phyloP scores from a whole-genome alignment of 805 yeast genomes.

The Metschnikowia hibisci region DNA sequence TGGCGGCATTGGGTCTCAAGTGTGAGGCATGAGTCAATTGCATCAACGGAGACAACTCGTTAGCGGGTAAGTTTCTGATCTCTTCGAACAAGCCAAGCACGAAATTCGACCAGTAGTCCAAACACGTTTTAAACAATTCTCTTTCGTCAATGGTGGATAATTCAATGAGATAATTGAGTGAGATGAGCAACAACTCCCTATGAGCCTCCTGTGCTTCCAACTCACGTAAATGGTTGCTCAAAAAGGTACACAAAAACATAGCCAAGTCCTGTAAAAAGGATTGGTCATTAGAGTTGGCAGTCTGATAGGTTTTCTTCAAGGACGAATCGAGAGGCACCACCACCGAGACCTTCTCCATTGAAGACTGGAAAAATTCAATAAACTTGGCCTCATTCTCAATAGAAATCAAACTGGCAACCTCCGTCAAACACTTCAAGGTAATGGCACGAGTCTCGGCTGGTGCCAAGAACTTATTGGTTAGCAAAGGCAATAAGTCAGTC shows the following conservation, averaged over 20 bases:
- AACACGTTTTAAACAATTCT: constrained; percentile 90
- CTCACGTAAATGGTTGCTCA: constrained; percentile 65
- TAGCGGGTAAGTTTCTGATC: constrained; percentile 72
- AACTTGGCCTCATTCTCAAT: constrained; percentile 54
- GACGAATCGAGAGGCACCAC: constrained; percentile 66
- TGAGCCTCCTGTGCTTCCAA: constrained; percentile 52
- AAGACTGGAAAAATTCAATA: constrained; percentile 61
- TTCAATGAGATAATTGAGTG: constrained; percentile 78
- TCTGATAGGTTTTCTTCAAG: constrained; percentile 64
- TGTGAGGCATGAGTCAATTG: constrained; percentile 51
- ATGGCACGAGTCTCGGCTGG: constrained; percentile 79
- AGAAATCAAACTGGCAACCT: constrained; percentile 68
- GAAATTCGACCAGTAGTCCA: constrained; percentile 90
- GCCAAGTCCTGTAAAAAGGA: constrained; percentile 94
- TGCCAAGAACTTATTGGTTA: constrained; percentile 71
- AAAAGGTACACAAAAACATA: constrained; percentile 82
- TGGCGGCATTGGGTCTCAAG: constrained; percentile 44
- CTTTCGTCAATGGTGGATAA: constrained; percentile 91
- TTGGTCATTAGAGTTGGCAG: constrained; percentile 80
- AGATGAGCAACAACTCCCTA: constrained; percentile 58
- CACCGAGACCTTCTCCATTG: constrained; percentile 65
- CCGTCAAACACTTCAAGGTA: constrained; percentile 89
- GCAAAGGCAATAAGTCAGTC: constrained; percentile 69
- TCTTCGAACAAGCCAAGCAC: constrained; percentile 83
- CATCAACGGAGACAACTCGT: constrained; percentile 70